A percentile compares a stretch with the other conserved stretches of the same genome.
Conservation (phyloP, 768 basidiomycete genomes). For the Dioszegia hungarica region DNA sequence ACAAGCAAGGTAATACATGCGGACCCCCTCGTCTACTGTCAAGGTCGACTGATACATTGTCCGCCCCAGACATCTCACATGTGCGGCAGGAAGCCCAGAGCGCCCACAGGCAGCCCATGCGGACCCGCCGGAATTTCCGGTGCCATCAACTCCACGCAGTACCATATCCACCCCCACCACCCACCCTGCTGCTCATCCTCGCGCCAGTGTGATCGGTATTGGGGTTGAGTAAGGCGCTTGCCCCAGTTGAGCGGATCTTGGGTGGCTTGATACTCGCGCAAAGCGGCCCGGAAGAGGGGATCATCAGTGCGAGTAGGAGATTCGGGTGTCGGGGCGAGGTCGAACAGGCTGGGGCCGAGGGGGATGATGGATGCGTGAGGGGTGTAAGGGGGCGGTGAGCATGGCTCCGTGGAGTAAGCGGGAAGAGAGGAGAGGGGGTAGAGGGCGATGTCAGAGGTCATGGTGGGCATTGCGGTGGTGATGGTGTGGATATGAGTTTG, state of each 20-base stretch:
- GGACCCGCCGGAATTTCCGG: not conserved
- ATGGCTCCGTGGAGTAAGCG: not conserved
- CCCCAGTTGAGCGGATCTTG: constrained; percentile 19
- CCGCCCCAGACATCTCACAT: too few species aligned
- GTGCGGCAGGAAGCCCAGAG: too few species aligned
- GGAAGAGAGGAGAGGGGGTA: not conserved
- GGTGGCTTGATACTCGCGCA: constrained; percentile 10
- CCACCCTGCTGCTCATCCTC: not conserved
- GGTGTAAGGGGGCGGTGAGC: constrained; percentile 1
- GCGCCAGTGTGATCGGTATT: not conserved
- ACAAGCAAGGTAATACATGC: too few species aligned
- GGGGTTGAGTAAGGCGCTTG: not conserved
- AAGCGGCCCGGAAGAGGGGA: constrained; percentile 2
- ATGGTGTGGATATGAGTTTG: not conserved
- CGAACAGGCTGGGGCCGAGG: not conserved
- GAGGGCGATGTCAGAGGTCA: not conserved
- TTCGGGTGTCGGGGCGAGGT: not conserved
- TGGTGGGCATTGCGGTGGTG: not conserved
- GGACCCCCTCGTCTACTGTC: too few species aligned
- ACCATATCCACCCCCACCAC: not conserved
- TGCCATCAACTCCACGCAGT: not conserved
- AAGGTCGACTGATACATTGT: too few species aligned
- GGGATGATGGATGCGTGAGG: not conserved
- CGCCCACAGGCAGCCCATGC: not conserved
- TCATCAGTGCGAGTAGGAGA: not conserved